Evolutionary conservation across 2,329 filamentous ascomycete genomes (phyloP).

Genomic region (Fusarium denticulatum): DNA sequence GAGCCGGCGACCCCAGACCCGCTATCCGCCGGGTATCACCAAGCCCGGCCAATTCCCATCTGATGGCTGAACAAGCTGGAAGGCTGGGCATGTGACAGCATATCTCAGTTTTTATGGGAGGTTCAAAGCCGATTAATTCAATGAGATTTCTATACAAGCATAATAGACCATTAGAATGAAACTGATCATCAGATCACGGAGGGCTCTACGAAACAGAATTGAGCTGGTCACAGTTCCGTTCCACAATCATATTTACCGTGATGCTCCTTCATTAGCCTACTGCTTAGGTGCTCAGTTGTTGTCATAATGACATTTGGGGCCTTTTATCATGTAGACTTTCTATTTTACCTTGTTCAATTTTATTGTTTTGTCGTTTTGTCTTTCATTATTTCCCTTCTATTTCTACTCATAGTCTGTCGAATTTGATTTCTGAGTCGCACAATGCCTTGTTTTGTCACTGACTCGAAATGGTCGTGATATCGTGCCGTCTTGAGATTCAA

Average conservation of each 20-base stretch:
- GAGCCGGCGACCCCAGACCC: conserved; percentile 25
- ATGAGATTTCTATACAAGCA: not conserved
- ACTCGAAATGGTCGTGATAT: not conserved
- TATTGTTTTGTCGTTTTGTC: too few species aligned
- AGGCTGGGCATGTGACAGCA: conserved; percentile 3
- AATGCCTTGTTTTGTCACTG: not conserved
- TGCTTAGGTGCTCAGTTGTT: not conserved
- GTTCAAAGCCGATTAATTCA: not conserved
- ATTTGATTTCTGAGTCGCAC: not conserved
- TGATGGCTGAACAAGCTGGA: conserved; percentile 1
- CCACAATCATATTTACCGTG: not conserved
- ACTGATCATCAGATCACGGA: not conserved
- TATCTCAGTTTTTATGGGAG: not conserved
- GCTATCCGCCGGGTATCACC: conserved; percentile 14
- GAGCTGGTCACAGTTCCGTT: not conserved
- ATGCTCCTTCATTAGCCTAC: not conserved
- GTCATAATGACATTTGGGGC: too few species aligned
- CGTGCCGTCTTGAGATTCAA: not conserved
- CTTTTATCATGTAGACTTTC: not conserved
- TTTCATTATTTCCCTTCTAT: not conserved
- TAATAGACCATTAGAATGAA: not conserved
- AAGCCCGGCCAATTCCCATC: conserved; percentile 26
- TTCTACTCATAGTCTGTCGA: not conserved
- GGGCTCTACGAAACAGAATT: not conserved
- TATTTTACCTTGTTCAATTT: not conserved